Evolutionary conservation across 2,329 filamentous ascomycete genomes (phyloP).

Genomic region (Fusarium goolgardi): DNA sequence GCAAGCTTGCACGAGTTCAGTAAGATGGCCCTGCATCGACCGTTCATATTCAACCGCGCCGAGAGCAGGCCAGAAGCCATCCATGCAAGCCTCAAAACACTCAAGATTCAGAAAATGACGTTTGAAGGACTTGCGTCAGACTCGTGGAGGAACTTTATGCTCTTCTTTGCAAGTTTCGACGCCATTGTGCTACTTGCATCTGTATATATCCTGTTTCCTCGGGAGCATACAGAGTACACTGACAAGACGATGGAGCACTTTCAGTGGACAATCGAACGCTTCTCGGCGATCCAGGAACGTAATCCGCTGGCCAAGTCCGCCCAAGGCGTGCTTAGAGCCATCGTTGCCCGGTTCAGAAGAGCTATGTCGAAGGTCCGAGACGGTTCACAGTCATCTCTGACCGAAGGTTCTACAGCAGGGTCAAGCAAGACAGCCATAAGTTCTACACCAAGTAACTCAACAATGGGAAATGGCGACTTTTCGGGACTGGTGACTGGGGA

Average conservation of each 20-base stretch:
- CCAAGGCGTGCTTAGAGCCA: constrained; percentile 65
- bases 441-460: constrained; percentile 36
- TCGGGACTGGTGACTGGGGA: constrained; percentile 12
- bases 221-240: constrained; percentile 63
- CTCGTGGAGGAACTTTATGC: constrained; percentile 63
- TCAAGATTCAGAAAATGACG: constrained; percentile 64
- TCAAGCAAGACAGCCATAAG: constrained; percentile 9
- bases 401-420: neutral
- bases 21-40: constrained; percentile 69
- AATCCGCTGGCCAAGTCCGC: constrained; percentile 67
- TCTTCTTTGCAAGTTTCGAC: constrained; percentile 74
- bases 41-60: constrained; percentile 69
- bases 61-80: constrained; percentile 67
- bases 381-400: constrained; percentile 27
- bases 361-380: constrained; percentile 53
- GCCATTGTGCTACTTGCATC: constrained; percentile 70
- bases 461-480: constrained; percentile 10
- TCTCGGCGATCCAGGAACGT: constrained; percentile 65
- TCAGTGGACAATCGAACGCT: constrained; percentile 69
- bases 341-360: constrained; percentile 65
- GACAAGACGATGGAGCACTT: constrained; percentile 65
- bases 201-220: constrained; percentile 70
- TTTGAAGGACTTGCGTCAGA: constrained; percentile 62
- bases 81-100: constrained; percentile 65
- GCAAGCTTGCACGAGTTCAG: constrained; percentile 65